Evolutionary conservation across 2,329 filamentous ascomycete species (phyloP).

Genomic region (Gaeumannomyces sp.): DNA sequence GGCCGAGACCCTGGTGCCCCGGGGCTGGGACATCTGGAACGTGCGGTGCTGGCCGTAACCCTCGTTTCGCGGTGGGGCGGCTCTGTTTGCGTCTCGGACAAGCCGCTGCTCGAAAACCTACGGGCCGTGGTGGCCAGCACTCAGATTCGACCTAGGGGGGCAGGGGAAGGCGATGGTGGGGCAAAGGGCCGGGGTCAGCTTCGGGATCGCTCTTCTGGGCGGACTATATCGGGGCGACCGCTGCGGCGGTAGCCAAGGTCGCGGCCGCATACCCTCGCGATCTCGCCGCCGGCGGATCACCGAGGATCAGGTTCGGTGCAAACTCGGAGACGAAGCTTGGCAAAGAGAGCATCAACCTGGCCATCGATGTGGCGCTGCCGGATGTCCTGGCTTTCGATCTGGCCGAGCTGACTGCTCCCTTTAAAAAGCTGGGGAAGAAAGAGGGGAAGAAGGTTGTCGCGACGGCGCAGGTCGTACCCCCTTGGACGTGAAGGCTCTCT

Average conservation of each 20-base stretch:
- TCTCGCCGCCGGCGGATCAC: not conserved
- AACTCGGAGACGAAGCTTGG: slow-evolving; percentile 4
- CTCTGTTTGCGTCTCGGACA: slow-evolving; percentile 44
- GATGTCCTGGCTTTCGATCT: not conserved
- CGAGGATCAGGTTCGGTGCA: not conserved
- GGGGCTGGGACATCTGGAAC: slow-evolving; percentile 65
- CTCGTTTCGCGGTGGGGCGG: slow-evolving; percentile 71
- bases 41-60: slow-evolving; percentile 65
- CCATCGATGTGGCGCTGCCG: not conserved
- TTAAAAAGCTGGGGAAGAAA: not conserved
- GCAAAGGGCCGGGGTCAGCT: slow-evolving; percentile 31
- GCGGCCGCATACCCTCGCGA: slow-evolving; percentile 34
- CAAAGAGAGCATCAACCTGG: slow-evolving; percentile 1
- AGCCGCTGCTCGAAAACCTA: slow-evolving; percentile 35
- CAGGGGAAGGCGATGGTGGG: slow-evolving; percentile 20
- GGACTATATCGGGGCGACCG: slow-evolving; percentile 44
- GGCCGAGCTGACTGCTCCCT: not conserved
- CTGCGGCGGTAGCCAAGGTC: slow-evolving; percentile 35
- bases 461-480: not conserved
- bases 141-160: not conserved
- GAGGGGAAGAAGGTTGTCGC: not conserved
- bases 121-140: slow-evolving; percentile 28
- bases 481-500: not conserved
- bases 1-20: slow-evolving; percentile 62
- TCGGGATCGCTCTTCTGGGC: slow-evolving; percentile 40